Evolutionary conservation across 1,284 basidiomycete genomes (phyloP), one percentile per base, ranked within the genome.

Genomic region (Porogramme epimiltina): DNA sequence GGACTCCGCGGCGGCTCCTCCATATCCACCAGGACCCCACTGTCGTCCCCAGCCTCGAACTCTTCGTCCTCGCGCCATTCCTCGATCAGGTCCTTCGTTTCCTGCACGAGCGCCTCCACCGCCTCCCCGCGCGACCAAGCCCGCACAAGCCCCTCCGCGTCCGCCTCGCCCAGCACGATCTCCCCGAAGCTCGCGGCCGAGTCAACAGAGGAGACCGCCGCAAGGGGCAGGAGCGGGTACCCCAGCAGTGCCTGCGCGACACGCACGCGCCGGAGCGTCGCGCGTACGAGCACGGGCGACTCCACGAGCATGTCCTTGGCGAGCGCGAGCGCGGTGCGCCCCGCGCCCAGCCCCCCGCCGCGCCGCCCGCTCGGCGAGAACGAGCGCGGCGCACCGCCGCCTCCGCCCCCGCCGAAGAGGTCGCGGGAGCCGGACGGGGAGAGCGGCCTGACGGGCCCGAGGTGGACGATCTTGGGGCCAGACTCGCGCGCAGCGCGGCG

Each of bases 211-310:
- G 57, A 59, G 19, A 46, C 46, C 16, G 31, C 37, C 19, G 57
- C 57, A 18, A 59, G 80, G 22, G 86, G 67, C 24, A 86, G 69
- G 1, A 70, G 62, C 16, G 77, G 72, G 62, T 87, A 88, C 1
- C 87, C 86, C 73, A 86, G 76, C 51, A 73, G 76, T 11, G 70
- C 72, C 67, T 88, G 85, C 23, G 86, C 81, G 2, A 77, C 64
- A n/a, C 85, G 73, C 15, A 89, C 78, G 28, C 83, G 71, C 19
- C 74, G 72, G 61, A 84, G 84, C 22, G 84, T 87, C 45, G 70
- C 75, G 33, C 72, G 71, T 18, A 80, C 72, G 0, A 87, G 76
- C 19, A 71, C 62, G 4, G 74, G 53, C 3, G 80, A 82, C 45
- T 73, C 75, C 38, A 87, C 72, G 15, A 70, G 73, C 56, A 61